Conservation (phyloP, 2,329 filamentous ascomycete genomes). For the Xenosphaeropsis pyriputrescens region DNA sequence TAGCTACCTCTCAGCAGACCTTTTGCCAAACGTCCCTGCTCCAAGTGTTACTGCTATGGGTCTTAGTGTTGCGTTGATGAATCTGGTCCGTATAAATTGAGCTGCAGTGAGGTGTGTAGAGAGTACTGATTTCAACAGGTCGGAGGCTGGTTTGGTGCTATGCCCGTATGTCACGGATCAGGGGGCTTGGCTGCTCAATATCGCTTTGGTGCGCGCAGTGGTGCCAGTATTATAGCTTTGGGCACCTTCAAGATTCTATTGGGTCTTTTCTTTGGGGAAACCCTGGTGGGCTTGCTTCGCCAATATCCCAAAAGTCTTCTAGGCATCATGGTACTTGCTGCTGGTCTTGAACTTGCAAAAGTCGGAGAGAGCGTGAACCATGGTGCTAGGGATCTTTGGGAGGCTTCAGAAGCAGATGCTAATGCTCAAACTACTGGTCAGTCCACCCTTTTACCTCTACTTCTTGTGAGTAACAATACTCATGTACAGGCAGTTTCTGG, state of each 20-base stretch:
- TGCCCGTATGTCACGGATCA: slow-evolving; percentile 90
- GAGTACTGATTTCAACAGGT: no score
- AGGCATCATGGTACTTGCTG: slow-evolving; percentile 79
- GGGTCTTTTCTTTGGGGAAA: slow-evolving; percentile 61
- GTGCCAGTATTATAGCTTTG: slow-evolving; percentile 67
- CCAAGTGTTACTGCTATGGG: slow-evolving; percentile 68
- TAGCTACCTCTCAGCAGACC: slow-evolving; percentile 60
- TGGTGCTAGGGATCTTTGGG: slow-evolving; percentile 45
- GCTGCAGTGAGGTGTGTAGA: no score
- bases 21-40: slow-evolving; percentile 53
- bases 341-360: slow-evolving; percentile 74
- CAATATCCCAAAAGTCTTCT: slow-evolving; percentile 65
- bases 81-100: no score
- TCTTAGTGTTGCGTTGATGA: slow-evolving; percentile 70
- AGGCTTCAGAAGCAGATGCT: slow-evolving; percentile 28
- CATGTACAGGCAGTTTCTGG: slow-evolving; percentile 5
- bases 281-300: slow-evolving; percentile 54
- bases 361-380: slow-evolving; percentile 76
- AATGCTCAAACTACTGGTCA: slow-evolving; percentile 5
- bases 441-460: no score
- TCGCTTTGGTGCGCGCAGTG: slow-evolving; percentile 80
- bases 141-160: slow-evolving; percentile 83
- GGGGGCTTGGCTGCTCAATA: slow-evolving; percentile 85
- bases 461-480: no score
- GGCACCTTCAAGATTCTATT: slow-evolving; percentile 62